Conservation (phyloP, 202 grass and related monocot genomes). For the Dendrocalamus latiflorus region DNA sequence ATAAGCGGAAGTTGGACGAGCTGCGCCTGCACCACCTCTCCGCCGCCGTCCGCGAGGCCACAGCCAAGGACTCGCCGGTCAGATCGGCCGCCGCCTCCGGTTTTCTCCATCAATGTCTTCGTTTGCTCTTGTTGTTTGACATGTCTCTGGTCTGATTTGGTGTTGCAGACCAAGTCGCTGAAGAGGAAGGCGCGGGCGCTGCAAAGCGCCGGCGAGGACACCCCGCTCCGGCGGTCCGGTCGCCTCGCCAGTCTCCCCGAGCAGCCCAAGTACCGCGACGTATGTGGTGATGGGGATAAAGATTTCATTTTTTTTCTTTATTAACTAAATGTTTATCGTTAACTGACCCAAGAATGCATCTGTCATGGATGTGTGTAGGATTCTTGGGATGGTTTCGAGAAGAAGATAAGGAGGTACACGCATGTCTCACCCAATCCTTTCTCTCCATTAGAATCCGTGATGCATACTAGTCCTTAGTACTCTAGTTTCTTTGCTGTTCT, state of each 20-base stretch:
- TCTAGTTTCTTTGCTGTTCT: neutral
- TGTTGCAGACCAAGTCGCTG: conserved; percentile 33
- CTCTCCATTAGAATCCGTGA: neutral
- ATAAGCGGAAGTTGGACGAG: conserved; percentile 72
- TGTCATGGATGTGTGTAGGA: conserved; percentile 5
- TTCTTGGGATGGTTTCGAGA: neutral
- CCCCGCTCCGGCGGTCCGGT: conserved; percentile 37
- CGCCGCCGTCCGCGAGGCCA: conserved; percentile 40
- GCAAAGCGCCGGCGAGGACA: neutral
- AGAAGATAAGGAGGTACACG: conserved; percentile 26
- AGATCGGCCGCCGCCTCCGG: neutral
- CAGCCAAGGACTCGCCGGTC: conserved; percentile 48
- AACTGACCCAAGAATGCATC: neutral
- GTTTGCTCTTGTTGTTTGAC: neutral
- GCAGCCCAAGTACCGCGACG: conserved; percentile 49
- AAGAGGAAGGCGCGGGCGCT: conserved; percentile 48
- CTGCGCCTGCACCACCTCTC: conserved; percentile 60
- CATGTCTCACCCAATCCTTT: neutral
- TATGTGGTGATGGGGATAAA: neutral
- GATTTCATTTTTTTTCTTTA: neutral
- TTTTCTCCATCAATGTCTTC: neutral
- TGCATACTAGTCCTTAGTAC: neutral
- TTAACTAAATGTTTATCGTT: neutral
- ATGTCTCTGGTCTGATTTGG: neutral
- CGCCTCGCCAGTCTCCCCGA: conserved; percentile 48